phyloP scores from a whole-genome alignment of 2,329 filamentous ascomycete genomes.

The Fusarium duplospermum region DNA sequence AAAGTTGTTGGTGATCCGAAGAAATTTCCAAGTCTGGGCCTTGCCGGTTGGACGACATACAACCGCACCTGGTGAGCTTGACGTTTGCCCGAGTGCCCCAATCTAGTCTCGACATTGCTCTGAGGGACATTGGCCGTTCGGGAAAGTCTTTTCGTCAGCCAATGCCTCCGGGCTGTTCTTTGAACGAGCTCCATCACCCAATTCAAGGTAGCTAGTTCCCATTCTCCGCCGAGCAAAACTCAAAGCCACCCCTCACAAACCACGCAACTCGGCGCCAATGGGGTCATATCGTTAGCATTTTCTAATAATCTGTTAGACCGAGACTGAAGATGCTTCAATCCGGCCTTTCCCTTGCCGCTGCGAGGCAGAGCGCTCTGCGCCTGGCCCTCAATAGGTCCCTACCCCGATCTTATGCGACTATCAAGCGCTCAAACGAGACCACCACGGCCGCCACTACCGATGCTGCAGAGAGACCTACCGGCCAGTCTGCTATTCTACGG shows the following conservation, averaged over 20 bases:
- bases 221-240: slow-evolving; percentile 27
- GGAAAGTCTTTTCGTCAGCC: slow-evolving; percentile 13
- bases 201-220: slow-evolving; percentile 11
- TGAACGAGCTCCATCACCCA: slow-evolving; percentile 18
- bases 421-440: slow-evolving; percentile 33
- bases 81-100: slow-evolving; percentile 25
- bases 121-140: slow-evolving; percentile 15
- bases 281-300: slow-evolving; percentile 7
- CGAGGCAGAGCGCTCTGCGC: slow-evolving; percentile 45
- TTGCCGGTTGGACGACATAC: slow-evolving; percentile 23
- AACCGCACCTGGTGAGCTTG: slow-evolving; percentile 32
- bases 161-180: slow-evolving; percentile 14
- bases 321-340: slow-evolving; percentile 47
- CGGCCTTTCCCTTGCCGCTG: slow-evolving; percentile 45
- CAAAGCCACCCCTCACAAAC: slow-evolving; percentile 13
- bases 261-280: slow-evolving; percentile 28
- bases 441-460: slow-evolving; percentile 36
- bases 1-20: slow-evolving; percentile 44
- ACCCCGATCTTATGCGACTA: slow-evolving; percentile 48
- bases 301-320: background rate
- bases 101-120: slow-evolving; percentile 6
- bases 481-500: slow-evolving; percentile 67
- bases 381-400: slow-evolving; percentile 43
- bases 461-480: slow-evolving; percentile 39
- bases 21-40: slow-evolving; percentile 42